These are phyloP conservation scores for Phytophthora pluvialis DNA, from an alignment of 352 stramenopile genomes.

Conservation along the genomic window DNA sequence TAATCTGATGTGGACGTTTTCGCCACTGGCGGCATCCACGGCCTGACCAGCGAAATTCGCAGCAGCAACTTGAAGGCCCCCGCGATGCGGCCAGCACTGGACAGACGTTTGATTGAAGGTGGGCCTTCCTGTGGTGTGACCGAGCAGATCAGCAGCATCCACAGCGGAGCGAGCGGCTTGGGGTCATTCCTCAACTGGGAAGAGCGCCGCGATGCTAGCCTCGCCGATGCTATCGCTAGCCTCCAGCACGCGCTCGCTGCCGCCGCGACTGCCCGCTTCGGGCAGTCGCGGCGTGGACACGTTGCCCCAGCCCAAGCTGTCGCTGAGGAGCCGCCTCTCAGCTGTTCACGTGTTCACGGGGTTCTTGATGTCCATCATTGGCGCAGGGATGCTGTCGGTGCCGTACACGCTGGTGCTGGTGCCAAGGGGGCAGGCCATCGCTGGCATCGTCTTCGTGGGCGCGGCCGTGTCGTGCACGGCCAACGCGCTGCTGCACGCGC, in stretches of 20 bases:
- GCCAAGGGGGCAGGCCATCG: slow-evolving; percentile 42
- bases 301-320: slow-evolving; percentile 3
- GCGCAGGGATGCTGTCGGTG: slow-evolving; percentile 70
- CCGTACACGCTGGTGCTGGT: slow-evolving; percentile 72
- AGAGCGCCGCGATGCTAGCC: slow-evolving; percentile 15
- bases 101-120: no score
- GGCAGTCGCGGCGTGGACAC: slow-evolving; percentile 8
- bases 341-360: slow-evolving; percentile 64
- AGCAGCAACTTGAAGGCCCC: no score
- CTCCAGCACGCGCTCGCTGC: slow-evolving; percentile 34
- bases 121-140: no score
- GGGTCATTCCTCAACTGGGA: slow-evolving; percentile 5
- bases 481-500: slow-evolving; percentile 55
- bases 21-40: no score
- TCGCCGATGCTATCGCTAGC: slow-evolving; percentile 31
- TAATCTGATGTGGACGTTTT: slow-evolving; percentile 15
- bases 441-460: slow-evolving; percentile 51
- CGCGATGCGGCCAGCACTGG: not conserved
- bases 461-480: slow-evolving; percentile 55
- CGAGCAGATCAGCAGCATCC: slow-evolving; percentile 7
- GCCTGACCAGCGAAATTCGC: no score
- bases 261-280: slow-evolving; percentile 14
- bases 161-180: not conserved
- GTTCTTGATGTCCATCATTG: slow-evolving; percentile 83
- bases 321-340: slow-evolving; percentile 5